Evolutionary conservation across 1,139 yeast genomes (phyloP).

Genomic region (Suhomyces yuchorum): DNA sequence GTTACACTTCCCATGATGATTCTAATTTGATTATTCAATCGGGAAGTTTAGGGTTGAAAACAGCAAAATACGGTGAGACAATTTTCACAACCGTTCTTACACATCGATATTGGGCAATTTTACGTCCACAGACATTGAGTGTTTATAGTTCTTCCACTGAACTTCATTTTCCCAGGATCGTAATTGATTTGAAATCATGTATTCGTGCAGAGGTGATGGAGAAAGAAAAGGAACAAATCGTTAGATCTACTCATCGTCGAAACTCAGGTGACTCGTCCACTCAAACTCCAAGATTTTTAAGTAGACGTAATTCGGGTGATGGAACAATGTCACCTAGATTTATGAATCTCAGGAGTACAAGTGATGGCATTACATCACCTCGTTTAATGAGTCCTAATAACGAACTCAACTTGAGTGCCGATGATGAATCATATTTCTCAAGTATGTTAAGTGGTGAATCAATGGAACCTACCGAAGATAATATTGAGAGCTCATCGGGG

Average conservation of each 20-base stretch:
- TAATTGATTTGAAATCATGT: constrained; percentile 72
- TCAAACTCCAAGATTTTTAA: constrained; percentile 5
- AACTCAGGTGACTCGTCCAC: constrained; percentile 4
- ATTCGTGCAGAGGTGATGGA: constrained; percentile 56
- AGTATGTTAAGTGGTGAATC: constrained; percentile 29
- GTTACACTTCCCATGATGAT: constrained; percentile 26
- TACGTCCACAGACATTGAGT: constrained; percentile 68
- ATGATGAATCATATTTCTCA: constrained; percentile 30
- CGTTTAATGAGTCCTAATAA: constrained; percentile 2
- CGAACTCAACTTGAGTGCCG: constrained; percentile 13
- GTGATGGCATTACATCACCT: constrained; percentile 13
- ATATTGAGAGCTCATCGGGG: constrained; percentile 25
- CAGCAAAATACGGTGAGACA: constrained; percentile 44
- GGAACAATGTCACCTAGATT: constrained; percentile 13
- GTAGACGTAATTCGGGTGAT: constrained; percentile 8
- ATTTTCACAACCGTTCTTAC: constrained; percentile 39
- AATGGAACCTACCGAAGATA: constrained; percentile 27
- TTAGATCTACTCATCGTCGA: neutral
- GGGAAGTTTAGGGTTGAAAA: constrained; percentile 55
- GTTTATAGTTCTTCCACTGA: constrained; percentile 75
- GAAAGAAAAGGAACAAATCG: constrained; percentile 20
- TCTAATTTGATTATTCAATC: constrained; percentile 39
- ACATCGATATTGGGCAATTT: constrained; percentile 69
- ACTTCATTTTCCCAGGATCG: constrained; percentile 75
- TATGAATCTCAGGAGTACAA: constrained; percentile 9